Conservation (phyloP, 2,329 filamentous ascomycete genomes). For the Hortaea werneckii region DNA sequence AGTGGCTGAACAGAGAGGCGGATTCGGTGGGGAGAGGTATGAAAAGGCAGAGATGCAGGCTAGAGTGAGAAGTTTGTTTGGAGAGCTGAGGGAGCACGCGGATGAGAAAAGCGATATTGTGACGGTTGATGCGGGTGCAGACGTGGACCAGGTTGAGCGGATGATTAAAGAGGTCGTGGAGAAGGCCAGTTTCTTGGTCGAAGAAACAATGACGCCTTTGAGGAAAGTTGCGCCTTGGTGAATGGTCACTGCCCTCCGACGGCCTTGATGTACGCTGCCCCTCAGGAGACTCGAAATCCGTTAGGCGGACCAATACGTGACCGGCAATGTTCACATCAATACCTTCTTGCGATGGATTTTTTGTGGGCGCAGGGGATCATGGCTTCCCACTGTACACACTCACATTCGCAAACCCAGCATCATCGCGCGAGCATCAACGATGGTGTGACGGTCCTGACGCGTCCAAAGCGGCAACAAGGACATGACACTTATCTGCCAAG, state of each 20-base stretch:
- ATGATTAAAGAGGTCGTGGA: slow-evolving; percentile 20
- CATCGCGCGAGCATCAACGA: too few species aligned
- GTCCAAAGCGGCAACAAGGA: too few species aligned
- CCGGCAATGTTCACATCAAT: too few species aligned
- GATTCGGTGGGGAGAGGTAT: slow-evolving; percentile 81
- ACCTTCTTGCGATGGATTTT: too few species aligned
- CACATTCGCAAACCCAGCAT: too few species aligned
- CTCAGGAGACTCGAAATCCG: too few species aligned
- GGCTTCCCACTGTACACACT: too few species aligned
- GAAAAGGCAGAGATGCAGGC: slow-evolving; percentile 76
- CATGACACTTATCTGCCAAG: too few species aligned
- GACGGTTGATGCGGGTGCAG: slow-evolving; percentile 44
- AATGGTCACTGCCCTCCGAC: neutral
- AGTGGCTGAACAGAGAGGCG: slow-evolving; percentile 65
- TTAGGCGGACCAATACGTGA: too few species aligned
- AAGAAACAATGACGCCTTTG: neutral
- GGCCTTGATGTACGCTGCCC: too few species aligned
- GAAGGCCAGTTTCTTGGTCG: slow-evolving; percentile 4
- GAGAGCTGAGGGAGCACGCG: slow-evolving; percentile 33
- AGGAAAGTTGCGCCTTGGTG: slow-evolving; percentile 4
- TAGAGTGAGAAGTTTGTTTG: slow-evolving; percentile 66
- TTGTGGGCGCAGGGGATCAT: too few species aligned
- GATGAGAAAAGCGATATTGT: slow-evolving; percentile 44
- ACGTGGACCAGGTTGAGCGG: slow-evolving; percentile 41
- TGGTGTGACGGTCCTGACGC: too few species aligned